Evolutionary conservation across 2,329 filamentous ascomycete species (phyloP), one percentile per base, ranked within the genome.

Genomic region (Cryphonectria naterciae): DNA sequence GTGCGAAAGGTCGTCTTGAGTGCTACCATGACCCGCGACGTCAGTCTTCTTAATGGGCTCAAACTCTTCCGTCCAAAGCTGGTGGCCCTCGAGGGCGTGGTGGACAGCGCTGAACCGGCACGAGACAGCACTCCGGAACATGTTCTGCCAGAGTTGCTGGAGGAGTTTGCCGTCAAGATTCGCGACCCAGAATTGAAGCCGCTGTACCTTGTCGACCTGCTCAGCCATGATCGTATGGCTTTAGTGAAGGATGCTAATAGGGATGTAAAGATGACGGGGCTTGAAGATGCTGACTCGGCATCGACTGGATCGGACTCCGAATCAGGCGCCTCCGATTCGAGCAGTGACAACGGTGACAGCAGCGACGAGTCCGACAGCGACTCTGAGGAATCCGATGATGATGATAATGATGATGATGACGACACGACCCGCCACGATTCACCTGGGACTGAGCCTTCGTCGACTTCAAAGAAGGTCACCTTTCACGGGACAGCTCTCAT

Each of bases 1-100:
- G 84, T 96, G 3, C 89, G 91, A 66, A 98, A 98, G 81, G 86
- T 98, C 25, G 87, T 98, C 67, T 86, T 98, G 3, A 97, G 94
- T 79, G 96, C 95, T 7, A 98, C 95, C 0, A 94, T 98, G 89
- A 97, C 95, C 1, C 88, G 90, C 70, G 94, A 98, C 77, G 83
- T 97, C 64, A 93, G 92, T 49, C 91, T 96, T 72, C 83, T 98
- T 28, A 91, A 88, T 69, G 91, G 89, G 0, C 81, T 98, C 52
- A 91, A 88, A 72, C 84, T 98, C 41, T 85, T 86, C 39, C 86
- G 92, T 67, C 95, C 96, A 4, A 92, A 88, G 71, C 83, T 98
- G 63, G 87, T 98, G 0, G 87, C 94, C 0, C 86, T 97, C 19
- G 92, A 95, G 73, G 88, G 87, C 41, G 79, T 81, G 2, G 78